Conservation (phyloP, 371 early-diverging fungal genomes). For the Fennellomyces sp. region DNA sequence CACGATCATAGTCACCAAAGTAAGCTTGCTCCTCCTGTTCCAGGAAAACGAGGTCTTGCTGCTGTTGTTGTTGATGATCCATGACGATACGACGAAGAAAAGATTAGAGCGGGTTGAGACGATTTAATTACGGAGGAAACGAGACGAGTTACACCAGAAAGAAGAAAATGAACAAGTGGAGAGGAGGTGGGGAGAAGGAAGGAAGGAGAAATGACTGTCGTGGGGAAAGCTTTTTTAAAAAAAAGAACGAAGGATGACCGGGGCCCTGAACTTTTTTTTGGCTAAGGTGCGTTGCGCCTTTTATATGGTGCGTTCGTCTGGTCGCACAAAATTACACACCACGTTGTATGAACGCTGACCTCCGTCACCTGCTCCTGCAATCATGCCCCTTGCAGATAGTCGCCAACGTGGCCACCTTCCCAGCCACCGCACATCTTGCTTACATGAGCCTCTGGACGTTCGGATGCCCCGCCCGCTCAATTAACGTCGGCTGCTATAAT, state of each 20-base stretch:
- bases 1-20: constrained; percentile 37
- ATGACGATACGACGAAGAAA: neutral
- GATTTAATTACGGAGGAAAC: neutral
- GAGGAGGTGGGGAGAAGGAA: neutral
- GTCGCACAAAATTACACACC: no score
- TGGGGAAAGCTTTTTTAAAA: neutral
- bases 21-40: constrained; percentile 23
- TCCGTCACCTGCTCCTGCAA: no score
- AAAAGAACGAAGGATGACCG: neutral
- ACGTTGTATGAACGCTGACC: neutral
- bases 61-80: constrained; percentile 1
- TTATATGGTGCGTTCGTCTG: no score
- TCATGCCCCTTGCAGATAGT: no score
- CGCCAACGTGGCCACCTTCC: no score
- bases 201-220: neutral
- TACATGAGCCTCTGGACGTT: no score
- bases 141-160: neutral
- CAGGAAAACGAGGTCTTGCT: neutral
- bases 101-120: neutral
- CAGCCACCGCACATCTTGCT: no score
- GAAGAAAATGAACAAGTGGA: neutral
- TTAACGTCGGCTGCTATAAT: no score
- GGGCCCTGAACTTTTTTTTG: neutral
- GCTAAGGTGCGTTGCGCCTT: neutral
- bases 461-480: no score